Evolutionary conservation across 2,329 filamentous ascomycete genomes (phyloP), one percentile per base, ranked within the genome.

Genomic region (Pseudogymnoascus sp.): DNA sequence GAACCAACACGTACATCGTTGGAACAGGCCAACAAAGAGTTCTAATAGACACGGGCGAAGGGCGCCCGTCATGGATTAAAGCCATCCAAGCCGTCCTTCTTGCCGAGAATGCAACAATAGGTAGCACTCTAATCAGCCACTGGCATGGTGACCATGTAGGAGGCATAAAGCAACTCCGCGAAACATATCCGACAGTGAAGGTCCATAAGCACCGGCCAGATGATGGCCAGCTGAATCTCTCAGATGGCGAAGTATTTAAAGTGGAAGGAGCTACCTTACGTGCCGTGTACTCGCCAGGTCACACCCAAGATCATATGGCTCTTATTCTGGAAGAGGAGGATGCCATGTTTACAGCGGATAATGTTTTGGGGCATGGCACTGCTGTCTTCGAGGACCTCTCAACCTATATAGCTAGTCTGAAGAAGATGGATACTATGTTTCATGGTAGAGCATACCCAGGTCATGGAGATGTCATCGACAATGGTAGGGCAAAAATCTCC

Each of bases 1-100:
- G 92, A 66, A 97, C 95, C 68, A 99, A 99, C 75, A 99, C 95
- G 35, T 99, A 99, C 75, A 83, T 99, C 17, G 72, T 99, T 64
- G 95, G 95, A 64, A 87, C 83, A 6, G 93, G 93, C 3, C 74
- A 78, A 5, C 76, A 78, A 6, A 87, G 95, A 9, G 81, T 97
- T 64, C 83, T 99, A 21, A 86, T 99, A 71, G 95, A 99, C 76
- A 96, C 93, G 0, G 95, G 90, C 59, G 88, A 96, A 75, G 95
- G 93, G 60, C 68, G 66, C 64, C 83, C 87, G 1, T 80, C 83
- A 35, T 99, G 93, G 93, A 80, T 85, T 44, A 75, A 80, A 0
- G 82, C 84, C 0, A 76, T 99, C 37, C 82, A 83, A 67, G 76
- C 79, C 3, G 84, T 88, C 0, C 80, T 97, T 2, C 74, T 79